Evolutionary conservation across 2,329 filamentous ascomycete species (phyloP), one percentile per base, ranked within the genome.

Genomic region (Hymenoscyphus fructigenus): DNA sequence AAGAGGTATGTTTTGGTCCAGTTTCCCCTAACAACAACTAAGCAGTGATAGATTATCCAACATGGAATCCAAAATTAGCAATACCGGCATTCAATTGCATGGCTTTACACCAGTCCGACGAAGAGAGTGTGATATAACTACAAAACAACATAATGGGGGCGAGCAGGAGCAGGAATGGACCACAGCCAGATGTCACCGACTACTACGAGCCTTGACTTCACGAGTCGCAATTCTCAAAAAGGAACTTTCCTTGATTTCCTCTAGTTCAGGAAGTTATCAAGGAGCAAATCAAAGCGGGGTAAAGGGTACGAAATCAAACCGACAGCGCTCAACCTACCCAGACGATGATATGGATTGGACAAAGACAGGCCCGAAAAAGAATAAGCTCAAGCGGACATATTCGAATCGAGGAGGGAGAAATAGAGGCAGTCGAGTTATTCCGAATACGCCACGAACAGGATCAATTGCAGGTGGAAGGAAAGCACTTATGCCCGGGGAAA

Each of bases 171-270:
- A 71, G 59, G 72, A 74, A 65, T 76, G 80, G 80, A 81, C 79
- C 12, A 72, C 79, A 26, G 75, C 79, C 38, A 76, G 79, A 65
- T 81, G 80, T 61, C 75, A 80, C 61, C 77, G 79, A 26, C 69
- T 82, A 53, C 74, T 82, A 38, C 78, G 80, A 36, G 78, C 79
- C 7, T 69, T 82, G 62, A 75, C 78, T 32, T 81, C 80, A 14
- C 75, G 79, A 56, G 76, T 82, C 41, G 73, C 76, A 66, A 76
- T 78, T 41, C 69, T 82, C 2, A 75, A 75, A 28, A 80, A 76
- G 63, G 76, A 77, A 5, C 62, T 72, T 17, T 62, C 68, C 50
- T 14, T 64, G 67, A 32, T 66, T 69, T 23, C 61, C 69, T 29
- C 32, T 26, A 29, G 47, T 41, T 15, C 57, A 15, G n/a, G 29